These are phyloP conservation scores for Umbelopsis sp. DNA, from an alignment of 192 early-diverging fungal species.

Conservation along the genomic window DNA sequence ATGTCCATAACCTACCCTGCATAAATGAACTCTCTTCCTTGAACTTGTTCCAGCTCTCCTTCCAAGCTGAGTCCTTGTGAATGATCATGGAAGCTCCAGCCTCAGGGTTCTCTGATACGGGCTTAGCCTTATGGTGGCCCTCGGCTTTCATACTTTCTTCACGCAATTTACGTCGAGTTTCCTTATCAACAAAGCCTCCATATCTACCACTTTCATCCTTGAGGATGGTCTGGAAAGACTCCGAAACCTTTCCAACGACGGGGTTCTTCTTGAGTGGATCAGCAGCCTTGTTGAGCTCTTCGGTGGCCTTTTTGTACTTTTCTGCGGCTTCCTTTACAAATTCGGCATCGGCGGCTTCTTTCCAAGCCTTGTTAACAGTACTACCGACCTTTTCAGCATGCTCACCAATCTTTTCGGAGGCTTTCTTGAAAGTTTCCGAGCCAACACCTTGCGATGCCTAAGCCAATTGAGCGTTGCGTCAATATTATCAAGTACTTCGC, in stretches of 20 bases:
- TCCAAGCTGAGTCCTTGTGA: conserved; percentile 86
- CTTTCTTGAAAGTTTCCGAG: conserved; percentile 56
- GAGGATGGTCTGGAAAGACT: conserved; percentile 66
- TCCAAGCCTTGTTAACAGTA: conserved; percentile 62
- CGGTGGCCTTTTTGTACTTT: conserved; percentile 54
- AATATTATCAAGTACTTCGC: too few species aligned
- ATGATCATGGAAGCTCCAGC: conserved; percentile 80
- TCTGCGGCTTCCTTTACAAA: conserved; percentile 81
- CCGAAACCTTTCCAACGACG: conserved; percentile 63
- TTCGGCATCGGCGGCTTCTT: conserved; percentile 71
- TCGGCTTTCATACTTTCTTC: conserved; percentile 44
- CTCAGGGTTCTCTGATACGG: conserved; percentile 43
- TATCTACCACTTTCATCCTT: conserved; percentile 74
- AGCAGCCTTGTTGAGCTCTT: conserved; percentile 37
- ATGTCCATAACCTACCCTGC: conserved; percentile 59
- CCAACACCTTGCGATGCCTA: conserved; percentile 38
- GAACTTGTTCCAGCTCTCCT: conserved; percentile 91
- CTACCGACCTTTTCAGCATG: conserved; percentile 73
- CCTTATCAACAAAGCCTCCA: conserved; percentile 77
- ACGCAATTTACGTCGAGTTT: conserved; percentile 62
- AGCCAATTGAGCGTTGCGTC: too few species aligned
- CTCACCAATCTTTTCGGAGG: conserved; percentile 68
- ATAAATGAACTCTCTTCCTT: conserved; percentile 86
- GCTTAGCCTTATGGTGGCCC: conserved; percentile 21
- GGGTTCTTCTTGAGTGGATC: conserved; percentile 41